Base-by-base conservation (phyloP, 805 yeast genomes). In the Kregervanrija delftensis region DNA sequence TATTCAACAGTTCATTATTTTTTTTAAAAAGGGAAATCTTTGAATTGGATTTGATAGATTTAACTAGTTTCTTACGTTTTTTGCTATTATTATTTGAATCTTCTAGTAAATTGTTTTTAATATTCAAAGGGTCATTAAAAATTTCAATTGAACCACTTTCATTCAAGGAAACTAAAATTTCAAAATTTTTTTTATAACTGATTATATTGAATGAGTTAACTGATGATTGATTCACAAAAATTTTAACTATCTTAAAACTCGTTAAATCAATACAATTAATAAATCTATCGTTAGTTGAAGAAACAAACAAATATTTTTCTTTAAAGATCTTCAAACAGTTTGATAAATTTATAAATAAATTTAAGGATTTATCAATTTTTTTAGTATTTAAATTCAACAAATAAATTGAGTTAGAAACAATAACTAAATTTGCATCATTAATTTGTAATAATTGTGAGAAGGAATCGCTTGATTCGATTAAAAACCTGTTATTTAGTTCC, bases 231-330 rank as follows among this genome's bases (percentile, higher is more conserved):
- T 90, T 72, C 12, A 85, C 89, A 45, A 87, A 74, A 3, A 89
- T 85, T 8, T 71, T 63, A 17, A 66, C 64, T 2, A 81, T 69
- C 3, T 77, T 57, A 30, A 64, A 57, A 39, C 67, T 63, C 31
- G 69, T 64, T 2, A 79, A 44, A 10, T 83, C 74, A 57, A 83
- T 81, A 33, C 85, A 67, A 59, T 87, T 87, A 52, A 89, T 72
- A 60, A 86, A 88, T 53, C 97, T 74, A 61, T 90, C 98, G 48
- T 81, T 82, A 33, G 69, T 68, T 1, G 96, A 95, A 42, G 83
- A 74, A 1, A 50, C 45, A 11, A 49, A 15, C 11, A 50, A 38
- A n/a, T 28, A 39, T 9, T 14, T 28, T 33, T 35, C 33, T 8
- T n/a, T n/a, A 14, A 44, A 37, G 14, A 44, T n/a, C 37, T 49